A percentile compares a stretch with the other conserved stretches of the same genome.
These are phyloP conservation scores for Aegilops tauschii DNA, from an alignment of 176 grass and related monocot genomes.

Conservation along the genomic window DNA sequence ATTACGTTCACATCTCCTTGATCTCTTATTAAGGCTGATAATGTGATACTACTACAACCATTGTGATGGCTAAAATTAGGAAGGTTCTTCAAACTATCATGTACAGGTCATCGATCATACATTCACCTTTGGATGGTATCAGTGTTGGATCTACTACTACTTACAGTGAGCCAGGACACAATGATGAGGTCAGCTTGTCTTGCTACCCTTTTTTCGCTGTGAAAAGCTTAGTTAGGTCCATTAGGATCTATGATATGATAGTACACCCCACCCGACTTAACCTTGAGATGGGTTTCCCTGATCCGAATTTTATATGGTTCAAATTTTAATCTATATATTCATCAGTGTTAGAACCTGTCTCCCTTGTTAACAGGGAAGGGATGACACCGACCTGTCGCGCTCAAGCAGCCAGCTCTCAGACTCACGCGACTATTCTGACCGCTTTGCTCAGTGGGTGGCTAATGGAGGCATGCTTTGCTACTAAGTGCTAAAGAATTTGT, in stretches of 20 bases:
- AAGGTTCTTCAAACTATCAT: constrained; percentile 22
- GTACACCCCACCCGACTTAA: neutral
- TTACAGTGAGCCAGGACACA: constrained; percentile 42
- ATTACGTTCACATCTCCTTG: neutral
- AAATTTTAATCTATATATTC: neutral
- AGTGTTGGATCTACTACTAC: constrained; percentile 53
- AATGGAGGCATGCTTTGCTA: constrained; percentile 72
- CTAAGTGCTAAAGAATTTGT: constrained; percentile 35
- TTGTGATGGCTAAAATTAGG: neutral
- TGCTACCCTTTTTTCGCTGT: neutral
- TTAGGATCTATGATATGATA: neutral
- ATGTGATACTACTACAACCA: neutral
- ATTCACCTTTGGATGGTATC: constrained; percentile 57
- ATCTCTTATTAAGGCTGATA: neutral
- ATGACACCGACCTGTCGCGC: constrained; percentile 38
- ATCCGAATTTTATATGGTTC: neutral
- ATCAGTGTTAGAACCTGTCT: neutral
- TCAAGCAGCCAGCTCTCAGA: constrained; percentile 27
- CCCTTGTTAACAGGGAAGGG: constrained; percentile 40
- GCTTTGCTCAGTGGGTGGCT: constrained; percentile 74
- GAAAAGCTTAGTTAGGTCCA: neutral
- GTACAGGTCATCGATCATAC: constrained; percentile 69
- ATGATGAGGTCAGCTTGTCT: constrained; percentile 40
- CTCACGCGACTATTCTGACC: constrained; percentile 49
- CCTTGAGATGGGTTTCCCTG: neutral